These are phyloP conservation scores for Persicaria tinctoria DNA, from an alignment of 148 eudicot genomes.

Conservation along the genomic window DNA sequence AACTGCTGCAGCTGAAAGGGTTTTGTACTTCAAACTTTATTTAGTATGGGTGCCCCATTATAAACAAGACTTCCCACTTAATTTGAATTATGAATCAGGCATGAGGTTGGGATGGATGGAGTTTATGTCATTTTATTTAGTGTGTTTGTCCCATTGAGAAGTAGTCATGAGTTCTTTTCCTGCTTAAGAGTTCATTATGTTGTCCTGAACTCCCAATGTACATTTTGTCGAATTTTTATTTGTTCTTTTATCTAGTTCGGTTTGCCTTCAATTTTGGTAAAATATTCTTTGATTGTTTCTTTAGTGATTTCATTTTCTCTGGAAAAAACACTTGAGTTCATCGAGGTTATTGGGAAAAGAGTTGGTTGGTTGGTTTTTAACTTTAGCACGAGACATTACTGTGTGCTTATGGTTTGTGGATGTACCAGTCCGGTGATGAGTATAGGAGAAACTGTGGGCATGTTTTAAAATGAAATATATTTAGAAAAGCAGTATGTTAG, in stretches of 20 bases:
- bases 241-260: background rate
- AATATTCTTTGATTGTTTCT: too few relatives aligned
- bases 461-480: background rate
- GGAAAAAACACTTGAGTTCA: background rate
- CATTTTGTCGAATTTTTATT: too few relatives aligned
- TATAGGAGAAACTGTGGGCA: background rate
- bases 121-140: too few relatives aligned
- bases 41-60: background rate
- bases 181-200: background rate
- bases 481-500: background rate
- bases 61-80: background rate
- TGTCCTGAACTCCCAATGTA: background rate
- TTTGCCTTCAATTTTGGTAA: background rate
- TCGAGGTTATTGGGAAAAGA: background rate
- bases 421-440: background rate
- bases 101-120: background rate
- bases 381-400: background rate
- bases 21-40: background rate
- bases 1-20: background rate
- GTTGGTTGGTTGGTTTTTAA: background rate
- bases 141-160: background rate
- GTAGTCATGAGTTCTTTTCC: background rate
- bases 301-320: background rate
- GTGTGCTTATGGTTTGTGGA: background rate
- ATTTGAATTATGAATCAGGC: background rate